Evolutionary conservation across 352 stramenopile species (phyloP), one percentile per base, ranked within the genome.

Genomic region (Elongisporangium anandrum): DNA sequence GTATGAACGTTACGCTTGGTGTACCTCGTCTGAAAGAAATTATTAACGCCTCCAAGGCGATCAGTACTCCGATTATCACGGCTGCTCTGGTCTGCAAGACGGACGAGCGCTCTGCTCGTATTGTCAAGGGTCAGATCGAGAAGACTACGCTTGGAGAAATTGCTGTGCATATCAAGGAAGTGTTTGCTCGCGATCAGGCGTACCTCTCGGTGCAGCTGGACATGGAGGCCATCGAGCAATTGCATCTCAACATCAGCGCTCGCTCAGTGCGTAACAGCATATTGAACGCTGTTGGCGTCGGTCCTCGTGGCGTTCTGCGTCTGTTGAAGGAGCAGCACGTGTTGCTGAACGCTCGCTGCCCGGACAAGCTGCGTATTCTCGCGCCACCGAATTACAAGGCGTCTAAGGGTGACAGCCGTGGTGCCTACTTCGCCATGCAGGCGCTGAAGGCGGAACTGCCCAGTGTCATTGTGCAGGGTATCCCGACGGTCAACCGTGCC

Each of bases 1-100:
- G 92, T 58, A 99, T 99, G 97, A 99, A 99, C 79, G 97, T 99
- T 45, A 99, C 98, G 23, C 87, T 99, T 7, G 98, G 98, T 81
- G 97, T 99, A 45, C 98, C 98, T n/a, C 95, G 98, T 51, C 79
- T 99, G 22, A 98, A 98, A 75, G 94, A 98, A 63, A 98, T 98
- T 61, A 98, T 98, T 66, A 98, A 98, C 64, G 94, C 92, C 1
- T 97, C 92, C 13, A 99, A 99, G 72, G 81, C 89, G 13, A 99
- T 99, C 64, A 99, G 93, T 51, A 99, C 98, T 34, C 98, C 98
- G 29, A 99, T 99, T 70, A 99, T 99, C 73, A 99, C 97, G 45
- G 97, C 96, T 0, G 87, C 96, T 49, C 71, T 99, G 3, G 91
- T 98, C 50, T 94, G 96, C 75, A 95, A 98, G 69, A 87, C 98